Percentiles rank a stretch among this genome's conserved stretches.
Evolutionary conservation across 2,329 filamentous ascomycete species (phyloP).

Genomic region (Aspergillus ochraceoroseus): DNA sequence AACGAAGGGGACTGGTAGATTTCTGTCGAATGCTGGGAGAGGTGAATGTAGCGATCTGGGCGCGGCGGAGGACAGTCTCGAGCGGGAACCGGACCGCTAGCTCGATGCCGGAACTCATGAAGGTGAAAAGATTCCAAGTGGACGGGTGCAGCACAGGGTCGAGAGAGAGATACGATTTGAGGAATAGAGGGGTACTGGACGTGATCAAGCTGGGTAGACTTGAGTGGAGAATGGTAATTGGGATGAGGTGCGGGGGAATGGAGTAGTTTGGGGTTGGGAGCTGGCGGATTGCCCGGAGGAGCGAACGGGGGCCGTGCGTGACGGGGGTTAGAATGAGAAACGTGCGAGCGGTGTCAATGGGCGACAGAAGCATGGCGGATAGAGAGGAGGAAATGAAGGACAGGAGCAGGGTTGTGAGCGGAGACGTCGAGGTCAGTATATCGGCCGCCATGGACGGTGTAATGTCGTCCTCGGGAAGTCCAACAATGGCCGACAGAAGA

Average conservation of each 20-base stretch:
- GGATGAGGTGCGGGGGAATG: conserved; percentile 64
- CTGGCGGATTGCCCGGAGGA: conserved; percentile 69
- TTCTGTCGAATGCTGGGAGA: conserved; percentile 48
- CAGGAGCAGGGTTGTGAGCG: conserved; percentile 73
- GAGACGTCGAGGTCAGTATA: conserved; percentile 74
- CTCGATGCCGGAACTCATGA: conserved; percentile 72
- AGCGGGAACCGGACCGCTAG: conserved; percentile 83
- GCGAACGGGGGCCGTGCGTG: conserved; percentile 68
- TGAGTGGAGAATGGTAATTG: conserved; percentile 83
- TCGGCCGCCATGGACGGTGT: conserved; percentile 57
- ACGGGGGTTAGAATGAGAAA: conserved; percentile 77
- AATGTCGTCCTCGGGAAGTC: conserved; percentile 72
- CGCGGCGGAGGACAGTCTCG: conserved; percentile 84
- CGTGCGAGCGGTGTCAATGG: conserved; percentile 85
- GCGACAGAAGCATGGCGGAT: conserved; percentile 75
- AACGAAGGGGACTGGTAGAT: conserved; percentile 20
- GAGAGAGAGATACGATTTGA: conserved; percentile 78
- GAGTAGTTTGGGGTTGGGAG: conserved; percentile 67
- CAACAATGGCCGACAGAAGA: conserved; percentile 82
- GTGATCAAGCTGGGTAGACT: conserved; percentile 77
- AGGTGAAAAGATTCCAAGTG: conserved; percentile 75
- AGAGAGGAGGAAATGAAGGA: conserved; percentile 60
- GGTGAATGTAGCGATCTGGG: conserved; percentile 70
- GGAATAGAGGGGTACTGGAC: conserved; percentile 74
- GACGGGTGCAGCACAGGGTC: conserved; percentile 76